Base-by-base conservation (phyloP, 805 yeast species). In the Saturnispora hagleri region DNA sequence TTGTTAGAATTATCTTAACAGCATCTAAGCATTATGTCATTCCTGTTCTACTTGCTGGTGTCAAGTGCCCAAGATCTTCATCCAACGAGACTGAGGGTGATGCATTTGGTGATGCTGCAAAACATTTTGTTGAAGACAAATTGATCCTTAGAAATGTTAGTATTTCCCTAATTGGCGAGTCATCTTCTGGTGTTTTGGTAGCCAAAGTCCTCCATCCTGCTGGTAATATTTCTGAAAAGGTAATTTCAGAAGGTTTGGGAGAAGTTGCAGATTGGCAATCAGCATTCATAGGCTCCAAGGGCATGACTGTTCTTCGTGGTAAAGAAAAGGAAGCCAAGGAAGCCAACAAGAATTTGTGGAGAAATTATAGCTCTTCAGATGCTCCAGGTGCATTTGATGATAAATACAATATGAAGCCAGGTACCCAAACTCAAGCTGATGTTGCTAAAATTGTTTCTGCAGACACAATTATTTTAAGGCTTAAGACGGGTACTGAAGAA, bases 211-310 rank as follows among this genome's bases (percentile, higher is more conserved):
- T 72, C 51, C 91, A 86, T 61, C 88, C 95, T 33, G 84, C 86
- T 4, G 95, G 95, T 17, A 81, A 82, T 55, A 81, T 87, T 59
- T 80, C 84, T 53, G 85, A 81, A 57, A 77, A 79, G 56, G 69
- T 88, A 52, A 73, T 88, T 53, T 79, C 76, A 52, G 73, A 73
- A 51, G 96, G 96, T 10, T 72, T 83, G 31, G 95, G 84, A 12
- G 82, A 80, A 57, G 80, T 87, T 47, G 77, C 81, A 26, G 95
- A 88, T 64, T 83, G 91, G 89, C 96, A 89, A 63, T 79, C 89
- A 1, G 62, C 76, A 13, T 59, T 80, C 42, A 70, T 88, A 52
- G 96, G 96, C 5, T 69, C 89, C 10, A 68, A 73, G 43, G 70
- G 72, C 24, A 86, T 88, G 89, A 58, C 75, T 2, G 62, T 64